These are phyloP conservation scores for Dactylellina haptotyla DNA, from an alignment of 2,329 filamentous ascomycete species.

Conservation along the genomic window DNA sequence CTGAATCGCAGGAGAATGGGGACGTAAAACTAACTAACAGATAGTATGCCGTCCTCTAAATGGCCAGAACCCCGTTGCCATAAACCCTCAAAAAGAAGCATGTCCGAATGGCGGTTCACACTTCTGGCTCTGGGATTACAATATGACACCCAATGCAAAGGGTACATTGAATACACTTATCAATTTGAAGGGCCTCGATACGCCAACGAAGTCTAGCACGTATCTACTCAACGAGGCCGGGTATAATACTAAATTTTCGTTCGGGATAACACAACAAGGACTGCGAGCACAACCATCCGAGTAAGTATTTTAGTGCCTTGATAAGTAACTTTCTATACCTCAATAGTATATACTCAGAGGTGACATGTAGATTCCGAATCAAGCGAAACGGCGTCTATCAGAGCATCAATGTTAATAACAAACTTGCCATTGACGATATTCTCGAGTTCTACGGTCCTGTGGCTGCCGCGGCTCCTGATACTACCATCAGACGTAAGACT, in stretches of 20 bases:
- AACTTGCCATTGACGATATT: slow-evolving; percentile 12
- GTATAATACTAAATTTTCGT: slow-evolving; percentile 31
- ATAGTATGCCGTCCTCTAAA: slow-evolving; percentile 36
- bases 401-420: slow-evolving; percentile 26
- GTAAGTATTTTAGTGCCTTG: neutral
- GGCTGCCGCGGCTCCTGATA: neutral
- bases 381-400: slow-evolving; percentile 27
- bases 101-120: slow-evolving; percentile 10
- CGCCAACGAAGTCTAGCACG: neutral
- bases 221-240: slow-evolving; percentile 17
- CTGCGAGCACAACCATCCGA: slow-evolving; percentile 20
- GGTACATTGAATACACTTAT: slow-evolving; percentile 8
- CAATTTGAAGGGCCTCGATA: slow-evolving; percentile 9
- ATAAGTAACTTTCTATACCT: neutral
- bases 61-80: neutral
- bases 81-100: slow-evolving; percentile 11
- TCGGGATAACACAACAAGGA: slow-evolving; percentile 28
- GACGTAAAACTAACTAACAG: too few species aligned
- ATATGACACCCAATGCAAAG: slow-evolving; percentile 4
- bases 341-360: neutral
- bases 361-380: slow-evolving; percentile 25
- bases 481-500: slow-evolving; percentile 26
- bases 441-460: slow-evolving; percentile 36
- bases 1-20: too few species aligned
- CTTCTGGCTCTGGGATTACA: slow-evolving; percentile 43